Percentiles rank a stretch among this genome's conserved stretches.
These are phyloP conservation scores for Clarireedia homoeocarpa DNA, from an alignment of 2,329 filamentous ascomycete genomes.

Conservation along the genomic window DNA sequence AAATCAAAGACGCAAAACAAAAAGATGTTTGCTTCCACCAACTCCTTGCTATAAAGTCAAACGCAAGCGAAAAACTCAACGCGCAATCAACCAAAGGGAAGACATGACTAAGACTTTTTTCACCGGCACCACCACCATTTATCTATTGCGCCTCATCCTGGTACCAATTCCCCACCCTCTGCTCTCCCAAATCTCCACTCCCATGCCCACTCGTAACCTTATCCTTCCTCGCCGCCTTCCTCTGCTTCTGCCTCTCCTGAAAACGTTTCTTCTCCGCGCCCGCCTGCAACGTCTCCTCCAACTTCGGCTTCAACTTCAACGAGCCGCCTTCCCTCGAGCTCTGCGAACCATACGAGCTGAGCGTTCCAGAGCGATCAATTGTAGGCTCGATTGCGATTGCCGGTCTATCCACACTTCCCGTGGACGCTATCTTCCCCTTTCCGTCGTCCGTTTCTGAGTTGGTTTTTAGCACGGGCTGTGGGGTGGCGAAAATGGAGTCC, in stretches of 20 bases:
- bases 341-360: not conserved
- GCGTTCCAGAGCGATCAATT: not conserved
- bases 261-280: not conserved
- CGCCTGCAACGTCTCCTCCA: not conserved
- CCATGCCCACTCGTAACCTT: not conserved
- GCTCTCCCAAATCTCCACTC: no score
- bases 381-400: not conserved
- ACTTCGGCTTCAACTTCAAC: not conserved
- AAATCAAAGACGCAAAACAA: no score
- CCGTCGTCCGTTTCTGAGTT: not conserved
- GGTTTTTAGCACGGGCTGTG: not conserved
- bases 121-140: no score
- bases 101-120: no score
- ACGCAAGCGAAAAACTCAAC: no score
- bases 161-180: no score
- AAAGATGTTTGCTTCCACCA: no score
- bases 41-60: no score
- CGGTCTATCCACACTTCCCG: not conserved
- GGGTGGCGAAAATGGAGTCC: not conserved
- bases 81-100: no score
- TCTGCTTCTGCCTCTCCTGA: not conserved
- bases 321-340: not conserved
- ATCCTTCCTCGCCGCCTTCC: not conserved
- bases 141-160: no score
- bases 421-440: not conserved